Conservation (phyloP, 192 early-diverging fungal species). For the Podila minutissima region DNA sequence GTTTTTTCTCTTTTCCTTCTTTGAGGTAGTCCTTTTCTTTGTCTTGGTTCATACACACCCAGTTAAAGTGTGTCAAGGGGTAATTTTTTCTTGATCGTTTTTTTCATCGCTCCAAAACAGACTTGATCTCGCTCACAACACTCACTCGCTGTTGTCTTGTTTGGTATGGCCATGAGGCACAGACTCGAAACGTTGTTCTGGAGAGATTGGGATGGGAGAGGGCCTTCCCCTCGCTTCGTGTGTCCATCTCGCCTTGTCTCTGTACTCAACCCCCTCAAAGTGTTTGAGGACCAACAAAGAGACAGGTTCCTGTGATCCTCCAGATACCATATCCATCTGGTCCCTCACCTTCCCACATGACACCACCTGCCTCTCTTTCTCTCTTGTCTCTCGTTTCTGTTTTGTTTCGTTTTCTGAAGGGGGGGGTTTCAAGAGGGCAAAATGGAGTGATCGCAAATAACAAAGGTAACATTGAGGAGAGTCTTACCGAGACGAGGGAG, state of each 20-base stretch:
- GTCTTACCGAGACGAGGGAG: constrained; percentile 30
- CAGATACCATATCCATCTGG: neutral
- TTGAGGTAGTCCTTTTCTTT: neutral
- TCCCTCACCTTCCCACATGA: neutral
- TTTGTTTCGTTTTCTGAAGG: neutral
- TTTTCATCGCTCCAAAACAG: neutral
- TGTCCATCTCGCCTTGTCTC: neutral
- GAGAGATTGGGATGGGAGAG: neutral
- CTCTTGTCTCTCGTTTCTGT: neutral
- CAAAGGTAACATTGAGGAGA: neutral
- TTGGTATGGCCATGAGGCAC: neutral
- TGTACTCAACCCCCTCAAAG: neutral
- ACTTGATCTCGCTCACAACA: neutral
- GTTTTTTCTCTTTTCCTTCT: neutral
- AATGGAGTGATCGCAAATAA: neutral
- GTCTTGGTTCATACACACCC: neutral
- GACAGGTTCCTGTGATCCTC: neutral
- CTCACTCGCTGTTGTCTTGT: too few species aligned
- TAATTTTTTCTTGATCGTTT: neutral
- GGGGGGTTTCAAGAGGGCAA: neutral
- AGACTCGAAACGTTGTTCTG: neutral
- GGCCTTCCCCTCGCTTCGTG: neutral
- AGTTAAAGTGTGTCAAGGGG: constrained; percentile 9
- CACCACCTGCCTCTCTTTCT: neutral
- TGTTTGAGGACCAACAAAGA: neutral